These are phyloP conservation scores for Pythium sp. DNA, from an alignment of 352 stramenopile species.

Conservation along the genomic window DNA sequence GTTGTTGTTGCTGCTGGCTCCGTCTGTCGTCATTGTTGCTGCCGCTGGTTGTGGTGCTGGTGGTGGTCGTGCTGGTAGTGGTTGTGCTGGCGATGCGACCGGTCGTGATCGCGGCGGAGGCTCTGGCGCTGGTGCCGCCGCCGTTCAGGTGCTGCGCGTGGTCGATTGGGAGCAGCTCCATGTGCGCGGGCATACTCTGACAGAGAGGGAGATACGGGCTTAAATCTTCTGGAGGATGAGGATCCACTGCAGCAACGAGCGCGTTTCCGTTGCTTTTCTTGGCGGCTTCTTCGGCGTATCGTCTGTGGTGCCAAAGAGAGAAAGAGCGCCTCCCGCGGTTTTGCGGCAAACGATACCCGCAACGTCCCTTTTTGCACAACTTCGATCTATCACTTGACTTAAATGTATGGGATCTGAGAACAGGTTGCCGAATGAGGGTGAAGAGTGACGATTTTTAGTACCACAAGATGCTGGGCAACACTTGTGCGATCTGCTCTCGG, in stretches of 20 bases:
- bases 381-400: neutral
- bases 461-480: neutral
- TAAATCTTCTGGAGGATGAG: neutral
- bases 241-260: neutral
- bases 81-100: constrained; percentile 1
- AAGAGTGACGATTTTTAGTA: neutral
- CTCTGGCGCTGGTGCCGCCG: neutral
- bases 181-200: constrained; percentile 9
- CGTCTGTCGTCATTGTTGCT: neutral
- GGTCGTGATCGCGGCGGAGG: constrained; percentile 9
- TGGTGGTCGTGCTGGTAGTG: constrained; percentile 2
- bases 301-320: neutral
- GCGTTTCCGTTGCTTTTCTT: constrained; percentile 10
- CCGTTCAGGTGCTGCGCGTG: constrained; percentile 4
- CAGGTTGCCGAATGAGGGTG: neutral
- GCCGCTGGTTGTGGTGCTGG: neutral
- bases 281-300: neutral
- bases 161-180: constrained; percentile 12
- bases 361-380: neutral
- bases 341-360: neutral
- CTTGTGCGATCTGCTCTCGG: neutral
- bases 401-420: neutral
- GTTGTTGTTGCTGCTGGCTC: neutral
- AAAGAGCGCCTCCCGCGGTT: neutral
- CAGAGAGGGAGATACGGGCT: neutral